These are phyloP conservation scores for Pyrenochaeta sp. DNA, from an alignment of 2,329 filamentous ascomycete genomes.

Conservation along the genomic window DNA sequence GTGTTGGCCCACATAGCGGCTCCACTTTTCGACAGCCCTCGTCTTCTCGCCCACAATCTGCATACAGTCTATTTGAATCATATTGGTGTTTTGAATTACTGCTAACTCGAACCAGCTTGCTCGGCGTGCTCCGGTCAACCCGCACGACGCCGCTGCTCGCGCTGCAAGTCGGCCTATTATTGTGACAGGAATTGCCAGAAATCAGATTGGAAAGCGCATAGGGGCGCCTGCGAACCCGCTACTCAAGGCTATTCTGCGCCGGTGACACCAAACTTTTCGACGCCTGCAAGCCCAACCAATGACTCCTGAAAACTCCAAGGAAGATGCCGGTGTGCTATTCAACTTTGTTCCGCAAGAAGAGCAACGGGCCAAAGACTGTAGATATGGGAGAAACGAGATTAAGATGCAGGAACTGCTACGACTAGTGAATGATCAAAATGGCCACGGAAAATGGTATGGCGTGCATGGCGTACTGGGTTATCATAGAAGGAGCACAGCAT, in stretches of 20 bases:
- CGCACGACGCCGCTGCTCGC: conserved; percentile 53
- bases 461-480: conserved; percentile 17
- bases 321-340: not conserved
- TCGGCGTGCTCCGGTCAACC: conserved; percentile 33
- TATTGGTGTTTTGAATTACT: not conserved
- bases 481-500: conserved; percentile 28
- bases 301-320: conserved; percentile 16
- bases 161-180: conserved; percentile 58
- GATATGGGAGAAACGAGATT: conserved; percentile 7
- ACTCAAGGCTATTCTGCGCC: conserved; percentile 32
- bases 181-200: conserved; percentile 64
- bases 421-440: conserved; percentile 2
- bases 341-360: not conserved
- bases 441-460: conserved; percentile 3
- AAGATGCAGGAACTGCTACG: conserved; percentile 13
- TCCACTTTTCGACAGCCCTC: conserved; percentile 16
- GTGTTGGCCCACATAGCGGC: conserved; percentile 18
- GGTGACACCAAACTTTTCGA: conserved; percentile 38
- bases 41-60: not conserved
- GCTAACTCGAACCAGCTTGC: conserved; percentile 26
- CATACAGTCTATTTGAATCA: not conserved
- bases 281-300: conserved; percentile 32
- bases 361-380: not conserved
- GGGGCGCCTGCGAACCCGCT: conserved; percentile 52
- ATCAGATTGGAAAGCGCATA: conserved; percentile 61